Percentiles rank a stretch among this genome's conserved stretches.
Evolutionary conservation across 257 asterid genomes (phyloP).

Genomic region (Lavandula angustifolia): DNA sequence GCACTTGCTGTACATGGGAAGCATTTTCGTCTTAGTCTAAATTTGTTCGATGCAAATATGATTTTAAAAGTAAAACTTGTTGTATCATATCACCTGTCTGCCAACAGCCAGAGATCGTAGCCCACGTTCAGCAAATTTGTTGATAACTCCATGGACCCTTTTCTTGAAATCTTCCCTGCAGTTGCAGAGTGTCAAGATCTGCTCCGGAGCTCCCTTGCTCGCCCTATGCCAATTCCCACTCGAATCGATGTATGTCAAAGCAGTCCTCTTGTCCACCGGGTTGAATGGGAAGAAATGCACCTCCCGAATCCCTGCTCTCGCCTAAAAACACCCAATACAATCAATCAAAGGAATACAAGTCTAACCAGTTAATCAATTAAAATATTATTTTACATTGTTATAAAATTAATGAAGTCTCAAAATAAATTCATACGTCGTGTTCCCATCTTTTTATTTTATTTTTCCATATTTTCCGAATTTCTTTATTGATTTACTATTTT

Average conservation of each 20-base stretch:
- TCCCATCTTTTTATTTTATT: too few relatives aligned
- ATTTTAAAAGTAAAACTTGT: background rate
- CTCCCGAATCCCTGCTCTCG: conserved; percentile 81
- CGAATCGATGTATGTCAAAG: conserved; percentile 73
- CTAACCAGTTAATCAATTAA: too few relatives aligned
- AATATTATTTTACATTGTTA: too few relatives aligned
- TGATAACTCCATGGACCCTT: conserved; percentile 67
- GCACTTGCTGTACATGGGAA: conserved; percentile 60
- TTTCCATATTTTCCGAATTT: too few relatives aligned
- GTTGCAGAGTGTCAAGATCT: conserved; percentile 79
- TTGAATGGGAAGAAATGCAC: conserved; percentile 91
- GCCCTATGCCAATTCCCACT: conserved; percentile 82
- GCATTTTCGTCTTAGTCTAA: conserved; percentile 9
- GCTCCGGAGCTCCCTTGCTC: conserved; percentile 98
- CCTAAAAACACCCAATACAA: conserved; percentile 42
- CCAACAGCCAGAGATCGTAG: conserved; percentile 88
- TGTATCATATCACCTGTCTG: conserved; percentile 61
- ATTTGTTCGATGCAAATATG: background rate
- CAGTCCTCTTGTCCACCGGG: conserved; percentile 94
- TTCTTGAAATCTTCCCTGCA: conserved; percentile 70
- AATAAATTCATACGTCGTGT: too few relatives aligned
- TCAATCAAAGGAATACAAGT: background rate
- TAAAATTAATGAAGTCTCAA: too few relatives aligned
- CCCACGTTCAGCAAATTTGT: conserved; percentile 90
- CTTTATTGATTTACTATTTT: too few relatives aligned